Evolutionary conservation across 208 protist species (phyloP), one percentile per base, ranked within the genome.

Genomic region (Trypanosoma platydactyli): DNA sequence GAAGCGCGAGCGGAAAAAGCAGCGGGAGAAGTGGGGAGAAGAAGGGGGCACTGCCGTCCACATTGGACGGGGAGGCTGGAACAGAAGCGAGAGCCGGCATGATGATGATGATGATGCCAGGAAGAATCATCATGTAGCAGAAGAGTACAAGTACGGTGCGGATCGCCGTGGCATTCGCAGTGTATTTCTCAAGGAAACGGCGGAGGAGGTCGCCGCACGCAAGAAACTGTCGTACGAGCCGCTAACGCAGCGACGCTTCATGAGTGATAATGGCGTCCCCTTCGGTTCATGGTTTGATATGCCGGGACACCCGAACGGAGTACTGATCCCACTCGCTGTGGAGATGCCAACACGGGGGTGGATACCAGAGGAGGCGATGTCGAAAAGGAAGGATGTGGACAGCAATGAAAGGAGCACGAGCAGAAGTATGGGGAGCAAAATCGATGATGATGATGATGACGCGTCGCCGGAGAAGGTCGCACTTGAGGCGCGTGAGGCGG

Each of bases 291-390:
- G 83, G 79, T 87, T 90, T 49, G 45, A 58, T 22, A 81, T 84
- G 60, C 77, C 77, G 0, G 59, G 76, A 15, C 30, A 73, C 22
- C 51, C 68, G 5, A 30, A 59, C 16, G 55, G 68, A 2, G 54
- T 64, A 1, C 9, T 61, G n/a, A 70, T 95, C 57, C 87, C 90
- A 6, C 81, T 92, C 57, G 74, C 83, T 45, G 72, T 92, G 18
- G 83, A 92, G 16, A 73, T 95, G 11, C 87, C 90, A 20, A 81
- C 79, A 54, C 90, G 89, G 46, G 88, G 88, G 13, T 93, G 86
- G 87, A 44, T 49, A 30, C 15, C 76, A 15, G 24, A 51, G 0
- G 55, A 56, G 24, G 12, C 27, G 29, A 45, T 24, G 9, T 20
- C 22, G 0, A 25, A 22, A 16, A 50, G 66, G 25, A 52, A 55